Conservation (phyloP, 768 basidiomycete genomes). For the Leccinum rimulosum region DNA sequence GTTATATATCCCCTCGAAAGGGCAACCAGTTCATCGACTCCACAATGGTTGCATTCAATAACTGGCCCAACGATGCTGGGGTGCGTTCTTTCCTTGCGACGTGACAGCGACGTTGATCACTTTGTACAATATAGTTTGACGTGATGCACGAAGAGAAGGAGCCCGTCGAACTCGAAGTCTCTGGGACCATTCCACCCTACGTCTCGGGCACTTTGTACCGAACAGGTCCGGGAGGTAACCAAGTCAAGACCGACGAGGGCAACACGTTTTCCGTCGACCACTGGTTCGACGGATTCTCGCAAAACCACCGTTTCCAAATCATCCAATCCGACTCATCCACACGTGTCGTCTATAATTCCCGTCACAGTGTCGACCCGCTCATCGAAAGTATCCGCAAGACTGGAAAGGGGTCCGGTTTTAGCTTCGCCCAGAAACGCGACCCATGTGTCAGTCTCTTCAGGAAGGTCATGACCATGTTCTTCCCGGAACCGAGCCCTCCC, state of each 20-base stretch:
- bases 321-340: constrained; percentile 19
- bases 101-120: not conserved
- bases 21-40: not conserved
- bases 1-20: not conserved
- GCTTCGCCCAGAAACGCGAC: constrained; percentile 33
- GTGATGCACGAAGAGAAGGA: constrained; percentile 27
- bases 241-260: constrained; percentile 23
- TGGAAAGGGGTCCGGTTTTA: constrained; percentile 15
- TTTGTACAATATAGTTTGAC: constrained; percentile 24
- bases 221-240: constrained; percentile 37
- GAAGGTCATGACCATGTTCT: constrained; percentile 30
- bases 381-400: constrained; percentile 30
- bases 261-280: constrained; percentile 31
- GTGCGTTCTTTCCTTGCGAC: constrained; percentile 7
- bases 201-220: constrained; percentile 38
- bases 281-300: constrained; percentile 42
- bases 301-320: constrained; percentile 41
- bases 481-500: constrained; percentile 13
- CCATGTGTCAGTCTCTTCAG: constrained; percentile 31
- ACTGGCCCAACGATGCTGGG: constrained; percentile 32
- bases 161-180: constrained; percentile 27
- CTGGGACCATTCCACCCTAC: constrained; percentile 34
- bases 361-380: constrained; percentile 27
- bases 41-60: constrained; percentile 26
- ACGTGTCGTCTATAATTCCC: constrained; percentile 36